These are phyloP conservation scores for Clavariopsis aquatica DNA, from an alignment of 495 filamentous ascomycete genomes.

Conservation along the genomic window DNA sequence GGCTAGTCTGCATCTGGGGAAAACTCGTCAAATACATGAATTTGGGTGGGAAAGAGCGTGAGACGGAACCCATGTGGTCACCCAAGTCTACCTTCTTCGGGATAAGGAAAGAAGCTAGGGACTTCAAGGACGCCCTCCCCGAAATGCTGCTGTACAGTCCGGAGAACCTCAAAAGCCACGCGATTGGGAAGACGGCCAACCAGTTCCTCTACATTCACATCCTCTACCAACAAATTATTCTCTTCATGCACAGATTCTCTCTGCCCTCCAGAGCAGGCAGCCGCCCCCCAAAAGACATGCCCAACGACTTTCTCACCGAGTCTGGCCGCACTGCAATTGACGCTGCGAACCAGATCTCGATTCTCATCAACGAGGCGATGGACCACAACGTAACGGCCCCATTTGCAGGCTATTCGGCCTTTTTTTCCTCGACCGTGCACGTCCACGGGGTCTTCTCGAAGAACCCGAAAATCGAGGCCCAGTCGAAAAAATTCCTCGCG, in stretches of 20 bases:
- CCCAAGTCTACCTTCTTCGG: conserved; percentile 70
- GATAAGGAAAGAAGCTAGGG: conserved; percentile 70
- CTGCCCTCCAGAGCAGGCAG: conserved; percentile 70
- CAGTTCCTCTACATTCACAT: conserved; percentile 96
- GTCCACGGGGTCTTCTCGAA: conserved; percentile 88
- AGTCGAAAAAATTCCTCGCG: conserved; percentile 82
- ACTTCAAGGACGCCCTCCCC: conserved; percentile 71
- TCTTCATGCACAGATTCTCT: conserved; percentile 89
- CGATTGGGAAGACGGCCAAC: conserved; percentile 79
- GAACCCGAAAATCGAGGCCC: conserved; percentile 70
- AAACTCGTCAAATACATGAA: conserved; percentile 87
- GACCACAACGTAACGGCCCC: conserved; percentile 82
- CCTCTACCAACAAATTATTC: conserved; percentile 79
- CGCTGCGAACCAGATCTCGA: conserved; percentile 87
- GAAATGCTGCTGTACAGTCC: conserved; percentile 67
- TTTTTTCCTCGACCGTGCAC: conserved; percentile 87
- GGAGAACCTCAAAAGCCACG: conserved; percentile 83
- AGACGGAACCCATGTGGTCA: conserved; percentile 70
- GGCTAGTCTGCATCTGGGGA: conserved; percentile 84
- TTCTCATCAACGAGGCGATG: conserved; percentile 75
- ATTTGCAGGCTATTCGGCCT: conserved; percentile 93
- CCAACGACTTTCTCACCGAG: conserved; percentile 75
- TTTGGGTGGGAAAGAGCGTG: conserved; percentile 82
- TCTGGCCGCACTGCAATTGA: conserved; percentile 75
- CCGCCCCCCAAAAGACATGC: conserved; percentile 70